Conservation (phyloP, 1,284 basidiomycete species). For the Trichosporon faecale region DNA sequence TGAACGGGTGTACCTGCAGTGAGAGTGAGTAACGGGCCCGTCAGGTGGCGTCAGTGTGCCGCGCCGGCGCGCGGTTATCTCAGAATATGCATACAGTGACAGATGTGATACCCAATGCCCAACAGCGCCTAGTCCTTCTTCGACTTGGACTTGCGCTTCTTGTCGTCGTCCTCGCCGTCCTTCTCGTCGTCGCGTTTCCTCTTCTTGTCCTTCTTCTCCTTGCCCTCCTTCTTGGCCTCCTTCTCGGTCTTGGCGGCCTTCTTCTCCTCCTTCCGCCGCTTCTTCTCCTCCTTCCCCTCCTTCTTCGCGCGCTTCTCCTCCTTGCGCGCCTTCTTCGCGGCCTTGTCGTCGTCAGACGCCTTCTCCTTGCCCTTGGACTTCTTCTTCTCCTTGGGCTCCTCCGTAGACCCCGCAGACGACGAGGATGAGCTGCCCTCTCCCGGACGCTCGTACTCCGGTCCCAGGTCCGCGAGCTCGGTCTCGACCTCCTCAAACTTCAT, state of each 20-base stretch:
- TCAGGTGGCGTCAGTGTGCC: not conserved
- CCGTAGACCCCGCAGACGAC: constrained; percentile 12
- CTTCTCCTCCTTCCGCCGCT: constrained; percentile 18
- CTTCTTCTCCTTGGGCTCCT: constrained; percentile 14
- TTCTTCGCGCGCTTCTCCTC: constrained; percentile 15
- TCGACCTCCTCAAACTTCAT: constrained; percentile 34
- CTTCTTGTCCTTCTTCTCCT: constrained; percentile 10
- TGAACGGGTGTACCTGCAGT: not conserved
- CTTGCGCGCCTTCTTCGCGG: constrained; percentile 25
- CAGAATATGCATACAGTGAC: constrained; percentile 10
- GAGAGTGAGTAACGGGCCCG: not conserved
- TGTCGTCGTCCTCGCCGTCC: not conserved
- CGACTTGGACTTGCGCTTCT: not conserved
- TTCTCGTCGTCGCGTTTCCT: constrained; percentile 1
- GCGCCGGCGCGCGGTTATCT: not conserved
- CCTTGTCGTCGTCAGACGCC: not conserved
- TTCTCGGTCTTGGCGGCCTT: constrained; percentile 10
- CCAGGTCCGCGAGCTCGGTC: constrained; percentile 18
- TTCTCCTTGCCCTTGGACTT: constrained; percentile 12
- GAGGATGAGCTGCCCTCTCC: constrained; percentile 16
- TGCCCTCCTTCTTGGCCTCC: constrained; percentile 5
- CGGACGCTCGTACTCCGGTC: constrained; percentile 11
- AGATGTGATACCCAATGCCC: not conserved
- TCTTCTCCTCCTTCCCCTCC: constrained; percentile 17
- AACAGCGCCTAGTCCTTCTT: not conserved